Percentiles rank a stretch among this genome's conserved stretches.
Conservation (phyloP, 164 flowering plant species). For the Tetracentron sinense region DNA sequence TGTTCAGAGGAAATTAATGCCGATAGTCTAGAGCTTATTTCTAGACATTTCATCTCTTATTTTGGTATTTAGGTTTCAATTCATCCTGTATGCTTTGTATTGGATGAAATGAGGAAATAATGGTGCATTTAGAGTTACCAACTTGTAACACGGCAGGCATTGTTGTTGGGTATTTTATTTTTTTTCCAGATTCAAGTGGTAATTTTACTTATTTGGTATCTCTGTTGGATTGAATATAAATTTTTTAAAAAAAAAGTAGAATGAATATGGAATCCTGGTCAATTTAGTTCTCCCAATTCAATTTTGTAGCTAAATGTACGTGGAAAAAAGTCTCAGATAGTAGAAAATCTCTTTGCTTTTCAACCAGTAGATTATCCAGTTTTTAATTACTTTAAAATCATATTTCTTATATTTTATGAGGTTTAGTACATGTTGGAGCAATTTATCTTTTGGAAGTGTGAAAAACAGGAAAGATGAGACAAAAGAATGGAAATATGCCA, state of each 20-base stretch:
- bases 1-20: background rate
- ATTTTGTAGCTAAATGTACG: background rate
- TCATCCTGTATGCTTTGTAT: background rate
- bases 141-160: background rate
- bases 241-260: background rate
- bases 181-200: background rate
- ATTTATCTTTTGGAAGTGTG: background rate
- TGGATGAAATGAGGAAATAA: background rate
- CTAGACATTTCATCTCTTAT: background rate
- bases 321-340: background rate
- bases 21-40: no score
- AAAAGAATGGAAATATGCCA: background rate
- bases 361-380: background rate
- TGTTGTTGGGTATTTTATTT: background rate
- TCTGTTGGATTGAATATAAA: background rate
- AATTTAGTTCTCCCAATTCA: background rate
- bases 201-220: no score
- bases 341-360: background rate
- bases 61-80: background rate
- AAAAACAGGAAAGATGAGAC: background rate
- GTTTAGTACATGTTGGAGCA: background rate
- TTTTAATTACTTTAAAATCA: no score
- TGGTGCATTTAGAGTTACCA: background rate
- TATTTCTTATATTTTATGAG: background rate
- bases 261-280: background rate